Conservation (phyloP, 352 stramenopile species). For the Phytophthora hybrid region DNA sequence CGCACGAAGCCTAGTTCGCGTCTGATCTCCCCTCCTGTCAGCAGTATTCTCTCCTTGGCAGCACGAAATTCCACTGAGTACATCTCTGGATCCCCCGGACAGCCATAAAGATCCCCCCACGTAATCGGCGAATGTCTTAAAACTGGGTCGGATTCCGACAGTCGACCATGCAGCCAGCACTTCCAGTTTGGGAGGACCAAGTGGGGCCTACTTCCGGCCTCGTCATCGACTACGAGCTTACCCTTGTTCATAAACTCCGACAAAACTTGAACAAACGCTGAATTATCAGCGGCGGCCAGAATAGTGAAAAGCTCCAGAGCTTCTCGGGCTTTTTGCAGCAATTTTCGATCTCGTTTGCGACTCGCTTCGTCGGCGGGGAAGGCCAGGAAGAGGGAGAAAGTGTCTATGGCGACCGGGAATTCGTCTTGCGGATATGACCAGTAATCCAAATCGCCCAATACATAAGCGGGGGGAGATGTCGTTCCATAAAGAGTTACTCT, state of each 20-base stretch:
- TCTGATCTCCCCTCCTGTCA: constrained; percentile 10
- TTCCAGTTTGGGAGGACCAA: not conserved
- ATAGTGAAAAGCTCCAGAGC: constrained; percentile 29
- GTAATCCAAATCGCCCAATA: not conserved
- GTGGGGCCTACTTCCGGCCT: not conserved
- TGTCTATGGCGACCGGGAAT: not conserved
- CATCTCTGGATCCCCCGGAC: constrained; percentile 1
- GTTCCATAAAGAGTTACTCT: not conserved
- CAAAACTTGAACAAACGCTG: constrained; percentile 17
- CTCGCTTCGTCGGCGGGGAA: constrained; percentile 19
- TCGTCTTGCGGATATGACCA: not conserved
- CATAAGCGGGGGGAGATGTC: not conserved
- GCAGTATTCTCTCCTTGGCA: constrained; percentile 11
- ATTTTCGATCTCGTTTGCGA: not conserved
- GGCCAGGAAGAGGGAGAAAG: not conserved
- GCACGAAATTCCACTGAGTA: constrained; percentile 20
- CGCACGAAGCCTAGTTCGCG: not conserved
- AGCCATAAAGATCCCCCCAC: constrained; percentile 20
- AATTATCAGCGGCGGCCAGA: constrained; percentile 8
- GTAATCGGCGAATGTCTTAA: not conserved
- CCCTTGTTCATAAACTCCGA: constrained; percentile 4
- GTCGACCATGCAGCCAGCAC: not conserved
- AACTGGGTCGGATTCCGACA: not conserved
- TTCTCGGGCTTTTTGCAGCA: constrained; percentile 20
- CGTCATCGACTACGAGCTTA: not conserved